Evolutionary conservation across 306 rosid species (phyloP), one percentile per base, ranked within the genome.

Genomic region (Trifolium repens): DNA sequence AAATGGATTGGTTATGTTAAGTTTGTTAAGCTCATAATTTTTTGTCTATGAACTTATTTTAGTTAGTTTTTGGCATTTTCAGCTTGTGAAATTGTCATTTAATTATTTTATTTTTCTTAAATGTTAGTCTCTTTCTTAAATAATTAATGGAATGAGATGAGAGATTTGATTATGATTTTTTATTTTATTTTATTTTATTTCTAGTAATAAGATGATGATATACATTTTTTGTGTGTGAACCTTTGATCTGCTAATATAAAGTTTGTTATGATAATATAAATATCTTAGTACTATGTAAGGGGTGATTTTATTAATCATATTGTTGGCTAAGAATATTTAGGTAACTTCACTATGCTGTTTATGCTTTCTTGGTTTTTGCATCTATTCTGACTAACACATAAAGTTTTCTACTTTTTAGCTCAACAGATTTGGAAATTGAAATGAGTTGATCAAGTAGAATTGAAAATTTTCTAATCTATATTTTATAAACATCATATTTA

Each of bases 1-100:
- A 70, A 80, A 37, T 67, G 84, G 78, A 61, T 70, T 44, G 50
- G 64, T 67, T 71, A 53, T 53, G 60, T 53, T 53, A 53, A 17
- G 13, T 17, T 53, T 53, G 4, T 53, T 19, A 35, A 11, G 67
- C 53, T 75, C 71, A 43, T 78, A 50, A 54, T 50, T 50, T 17
- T 7, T 52, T 67, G 49, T 62, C 49, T 13, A 1, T 74, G 67
- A 27, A 63, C 40, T 64, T 64, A 53, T 57, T 50, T 50, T 17
- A 50, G 1, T 73, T 71, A 74, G 62, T 53, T 77, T 85, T 46
- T 50, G 4, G 16, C 19, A 16, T 15, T 50, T 50, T 50, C 22
- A 50, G 24, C 3, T 50, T n/a, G 10, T 68, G 75, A 35, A 35
- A 35, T 35, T 35, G 2, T 37, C 7, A 71, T n/a, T n/a, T n/a